Base-by-base conservation (phyloP, 1,284 basidiomycete species). In the Pseudomicrostroma phylloplanum region DNA sequence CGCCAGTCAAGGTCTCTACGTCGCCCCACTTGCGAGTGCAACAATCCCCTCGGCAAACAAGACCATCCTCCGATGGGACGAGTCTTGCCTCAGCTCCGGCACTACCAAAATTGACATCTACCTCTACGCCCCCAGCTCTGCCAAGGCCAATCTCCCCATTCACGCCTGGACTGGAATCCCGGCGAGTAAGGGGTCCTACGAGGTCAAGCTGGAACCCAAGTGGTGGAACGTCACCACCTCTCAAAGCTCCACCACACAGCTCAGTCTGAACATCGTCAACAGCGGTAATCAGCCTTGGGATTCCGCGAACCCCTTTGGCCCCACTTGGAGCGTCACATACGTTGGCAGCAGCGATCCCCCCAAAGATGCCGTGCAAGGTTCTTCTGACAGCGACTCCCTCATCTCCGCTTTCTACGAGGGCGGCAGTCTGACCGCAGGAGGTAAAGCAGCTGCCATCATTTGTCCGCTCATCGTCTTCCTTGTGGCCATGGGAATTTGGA, bases 281-380 rank as follows among this genome's bases (percentile, higher is more conserved):
- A 61, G 66, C 6, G 76, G 76, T 60, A 74, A 74, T 41, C 67
- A 79, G 68, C 73, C 74, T 11, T 79, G 77, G 77, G 73, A 78
- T 62, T 68, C 72, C 12, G 55, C 62, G 55, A 73, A 73, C 61
- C 75, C 77, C 13, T 68, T 73, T 57, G 74, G 77, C 40, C 72
- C 68, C 23, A 69, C 66, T 25, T 79, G 73, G 66, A 68, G 51
- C n/a, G 70, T 71, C 57, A 63, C 64, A 53, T 76, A 76, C 65
- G 60, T 59, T 26, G 71, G 67, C 19, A 72, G 73, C 30, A 62
- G 61, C 36, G 49, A 53, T 55, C 67, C 70, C 26, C 66, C 66
- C 48, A 61, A 65, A 1, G 70, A 68, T 51, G 64, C 63, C 17
- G 64, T 70, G 58, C 64, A 66, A 12, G 70, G 67, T 55, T 65